Evolutionary conservation across 176 grass and related monocot species (phyloP), one percentile per base, ranked within the genome.

Genomic region (Tillandsia fasciculata): DNA sequence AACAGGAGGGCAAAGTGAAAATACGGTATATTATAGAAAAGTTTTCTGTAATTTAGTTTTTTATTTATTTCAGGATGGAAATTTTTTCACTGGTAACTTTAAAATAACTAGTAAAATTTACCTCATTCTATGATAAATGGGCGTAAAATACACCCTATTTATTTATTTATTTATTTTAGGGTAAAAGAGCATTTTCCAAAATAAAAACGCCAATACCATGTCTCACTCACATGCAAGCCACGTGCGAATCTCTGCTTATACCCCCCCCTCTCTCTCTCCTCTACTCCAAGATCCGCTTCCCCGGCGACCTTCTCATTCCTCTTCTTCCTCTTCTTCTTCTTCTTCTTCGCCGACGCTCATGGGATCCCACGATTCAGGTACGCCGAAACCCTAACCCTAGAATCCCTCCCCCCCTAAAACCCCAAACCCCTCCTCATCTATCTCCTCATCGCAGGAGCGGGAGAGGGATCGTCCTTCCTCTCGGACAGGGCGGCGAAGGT

Each of bases 401-500:
- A 1, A 2, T 48, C 18, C 10, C 1, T 9, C 2, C 2, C 0
- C 12, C 10, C 17, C 15, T 49, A 13, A 2, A 49, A 50, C 7
- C 29, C 33, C 49, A 48, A 11, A 14, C 15, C 68, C 68, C 1
- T 67, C 0, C 13, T 23, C 2, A 1, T 70, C 7, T 42, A 5
- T 17, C 3, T 18, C 52, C 63, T 69, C 15, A 8, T 18, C 8
- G 76, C 71, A 87, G 84, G 79, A 78, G 75, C 70, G 64, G 79
- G 33, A 22, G 13, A 56, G 18, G 33, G 56, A 58, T 58, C 15
- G 56, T 69, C 76, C 61, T 85, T 91, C 85, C 84, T 87, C 53
- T 80, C 82, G 67, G 86, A 93, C 83, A 80, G 67, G 70, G 70
- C 61, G 58, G 86, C 74, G 63, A 88, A 83, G 83, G 85, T 89